Base-by-base conservation (phyloP, 225 moss, liverwort and hornwort genomes). In the Ulota crispa region DNA sequence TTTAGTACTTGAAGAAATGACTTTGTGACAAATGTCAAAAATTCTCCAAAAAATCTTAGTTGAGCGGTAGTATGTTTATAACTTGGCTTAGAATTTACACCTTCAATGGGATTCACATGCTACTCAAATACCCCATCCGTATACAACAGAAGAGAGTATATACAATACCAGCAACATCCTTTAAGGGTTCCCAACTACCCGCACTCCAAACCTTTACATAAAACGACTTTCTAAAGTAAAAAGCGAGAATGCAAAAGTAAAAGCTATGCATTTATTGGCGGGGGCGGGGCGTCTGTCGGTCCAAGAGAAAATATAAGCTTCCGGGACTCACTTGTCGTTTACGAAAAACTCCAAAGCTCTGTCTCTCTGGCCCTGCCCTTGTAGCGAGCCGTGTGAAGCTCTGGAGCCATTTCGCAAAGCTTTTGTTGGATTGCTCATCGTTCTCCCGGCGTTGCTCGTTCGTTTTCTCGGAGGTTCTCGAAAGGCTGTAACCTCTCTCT, bases 401-500 rank as follows among this genome's bases (percentile, higher is more conserved):
- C 9, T 21, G 34, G 28, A 79, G 73, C 68, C 28, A 83, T 83
- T 47, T 42, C 47, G 50, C 15, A 39, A 18, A n/a, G 73, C 54
- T 53, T 53, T 30, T 41, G 73, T 15, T 21, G 27, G 27, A 41
- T 64, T 23, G 36, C 66, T 36, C 26, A 5, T 7, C 34, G 3
- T 11, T 18, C 3, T 47, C 32, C 64, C 26, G 12, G 2, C 28
- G 24, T 21, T 41, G 32, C 13, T 41, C 11, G 30, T 21, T 62
- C 15, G 3, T 3, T 13, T 3, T 13, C 21, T 15, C 5, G 8
- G 9, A 63, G 14, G 6, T 24, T 69, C 7, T 28, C 43, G 0
- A 4, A 50, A 26, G 52, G 61, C 32, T 73, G 81, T 81, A n/a
- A 36, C 56, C 77, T 78, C 15, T 78, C 73, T 78, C 73, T 68